These are phyloP conservation scores for Calocera cornea DNA, from an alignment of 768 basidiomycete genomes.

Conservation along the genomic window DNA sequence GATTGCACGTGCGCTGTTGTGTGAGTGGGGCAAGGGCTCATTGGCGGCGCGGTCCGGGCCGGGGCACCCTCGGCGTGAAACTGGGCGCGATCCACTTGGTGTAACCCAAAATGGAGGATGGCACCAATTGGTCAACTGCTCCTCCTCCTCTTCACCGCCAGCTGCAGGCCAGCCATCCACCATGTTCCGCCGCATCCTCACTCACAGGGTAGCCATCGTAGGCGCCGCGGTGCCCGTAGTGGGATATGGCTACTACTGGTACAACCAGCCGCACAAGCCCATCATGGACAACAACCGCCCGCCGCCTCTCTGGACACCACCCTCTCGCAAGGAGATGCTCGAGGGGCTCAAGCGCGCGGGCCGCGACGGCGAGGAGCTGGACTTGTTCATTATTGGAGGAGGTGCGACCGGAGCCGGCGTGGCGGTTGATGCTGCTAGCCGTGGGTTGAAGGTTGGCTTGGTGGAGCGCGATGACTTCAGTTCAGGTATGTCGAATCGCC, in stretches of 20 bases:
- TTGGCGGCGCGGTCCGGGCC: neutral
- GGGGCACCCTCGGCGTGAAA: neutral
- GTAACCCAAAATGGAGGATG: neutral
- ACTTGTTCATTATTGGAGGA: conserved; percentile 77
- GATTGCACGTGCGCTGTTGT: no score
- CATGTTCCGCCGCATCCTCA: conserved; percentile 4
- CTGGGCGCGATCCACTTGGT: neutral
- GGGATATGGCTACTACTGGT: neutral
- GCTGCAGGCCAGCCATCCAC: neutral
- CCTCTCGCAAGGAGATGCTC: conserved; percentile 26
- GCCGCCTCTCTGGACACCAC: conserved; percentile 28
- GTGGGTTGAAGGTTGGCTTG: conserved; percentile 83
- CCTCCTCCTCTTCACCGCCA: neutral
- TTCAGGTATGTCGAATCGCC: conserved; percentile 42
- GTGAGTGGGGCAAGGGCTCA: neutral
- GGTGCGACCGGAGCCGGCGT: conserved; percentile 94
- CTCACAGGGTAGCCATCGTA: neutral
- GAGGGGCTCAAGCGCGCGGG: conserved; percentile 22
- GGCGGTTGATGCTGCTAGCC: conserved; percentile 86
- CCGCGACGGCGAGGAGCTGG: conserved; percentile 45
- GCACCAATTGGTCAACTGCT: neutral
- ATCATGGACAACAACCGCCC: conserved; percentile 24
- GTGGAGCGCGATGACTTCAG: conserved; percentile 90
- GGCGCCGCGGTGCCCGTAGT: neutral
- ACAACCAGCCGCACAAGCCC: conserved; percentile 13